phyloP scores from a whole-genome alignment of 495 filamentous ascomycete species.

The Pseudoneurospora amorphoporcata region DNA sequence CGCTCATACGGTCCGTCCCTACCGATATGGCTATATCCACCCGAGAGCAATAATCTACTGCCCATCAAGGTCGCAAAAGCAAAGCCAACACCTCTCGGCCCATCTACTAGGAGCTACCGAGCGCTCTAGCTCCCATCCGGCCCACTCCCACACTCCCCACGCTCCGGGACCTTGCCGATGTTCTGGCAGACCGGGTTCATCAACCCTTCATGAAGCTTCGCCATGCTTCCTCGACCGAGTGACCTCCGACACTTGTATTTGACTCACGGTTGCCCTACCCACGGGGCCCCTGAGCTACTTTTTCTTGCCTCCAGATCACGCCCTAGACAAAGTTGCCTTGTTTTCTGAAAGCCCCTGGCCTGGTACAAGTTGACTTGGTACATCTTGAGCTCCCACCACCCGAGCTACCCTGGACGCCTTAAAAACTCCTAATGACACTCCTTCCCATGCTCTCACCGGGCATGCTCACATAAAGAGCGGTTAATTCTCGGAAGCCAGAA shows the following conservation, averaged over 20 bases:
- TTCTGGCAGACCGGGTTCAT: constrained; percentile 7
- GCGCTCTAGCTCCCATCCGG: constrained; percentile 8
- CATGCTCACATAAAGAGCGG: neutral
- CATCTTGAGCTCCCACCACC: neutral
- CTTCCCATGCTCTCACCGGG: neutral
- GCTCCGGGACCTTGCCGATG: constrained; percentile 21
- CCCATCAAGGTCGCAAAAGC: constrained; percentile 2
- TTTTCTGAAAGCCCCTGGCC: neutral
- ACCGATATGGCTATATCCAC: constrained; percentile 33
- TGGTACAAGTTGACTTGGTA: neutral
- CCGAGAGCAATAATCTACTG: constrained; percentile 14
- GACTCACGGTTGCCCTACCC: neutral
- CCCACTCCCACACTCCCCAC: constrained; percentile 15
- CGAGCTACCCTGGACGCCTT: neutral
- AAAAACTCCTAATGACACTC: neutral
- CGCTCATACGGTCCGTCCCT: constrained; percentile 33
- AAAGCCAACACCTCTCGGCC: neutral
- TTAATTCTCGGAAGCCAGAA: neutral
- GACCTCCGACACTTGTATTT: constrained; percentile 8
- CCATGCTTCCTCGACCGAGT: constrained; percentile 1
- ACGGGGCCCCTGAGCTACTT: neutral
- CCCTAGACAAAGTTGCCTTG: neutral
- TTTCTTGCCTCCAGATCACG: neutral
- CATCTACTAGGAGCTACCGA: constrained; percentile 16
- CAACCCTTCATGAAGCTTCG: neutral